Base-by-base conservation (phyloP, 495 filamentous ascomycete species). In the Cenococcum geophilum region DNA sequence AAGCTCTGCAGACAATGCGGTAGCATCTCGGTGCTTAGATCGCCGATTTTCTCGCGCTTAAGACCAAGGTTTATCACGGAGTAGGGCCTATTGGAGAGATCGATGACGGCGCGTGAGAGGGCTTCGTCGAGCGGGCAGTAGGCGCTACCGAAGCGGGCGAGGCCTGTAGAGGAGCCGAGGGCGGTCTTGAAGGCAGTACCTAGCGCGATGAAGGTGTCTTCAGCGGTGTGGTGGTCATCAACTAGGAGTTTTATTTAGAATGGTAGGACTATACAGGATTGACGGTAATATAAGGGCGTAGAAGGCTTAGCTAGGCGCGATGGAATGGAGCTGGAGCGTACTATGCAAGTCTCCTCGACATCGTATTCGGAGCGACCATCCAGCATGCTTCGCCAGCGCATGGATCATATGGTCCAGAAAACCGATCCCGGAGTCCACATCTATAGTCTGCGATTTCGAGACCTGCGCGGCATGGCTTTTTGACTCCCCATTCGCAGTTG, bases 331-430 rank as follows among this genome's bases (percentile, higher is more conserved):
- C 5, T 23, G 5, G 8, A 21, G 20, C 82, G 58, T 76, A 95
- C 91, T 96, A 77, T 92, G 87, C 23, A 97, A 72, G 77, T 98
- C 93, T 18, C 93, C 93, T 72, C 85, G 81, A 68, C 89, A 92
- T 47, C 83, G 78, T 22, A 98, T 75, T 9, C 82, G 82, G 66
- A 98, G 74, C 78, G 86, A 90, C 93, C 92, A 96, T 18, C 92
- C 92, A 0, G 88, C 84, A 75, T 98, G 93, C 73, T 98, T 97
- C 1, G 93, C 88, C 42, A 97, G 83, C 27, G 93, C 93, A 72
- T 98, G 93, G 53, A 98, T 79, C 93, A 98, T 97, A 78, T 98
- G 93, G 77, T 98, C 93, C 35, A 98, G 78, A 75, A 98, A 98
- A n/a, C 93, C 93, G 70, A 98, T 95, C 52, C 93, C 93, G 1